Conservation (phyloP, 352 stramenopile species). For the Phytophthora chlamydospora region DNA sequence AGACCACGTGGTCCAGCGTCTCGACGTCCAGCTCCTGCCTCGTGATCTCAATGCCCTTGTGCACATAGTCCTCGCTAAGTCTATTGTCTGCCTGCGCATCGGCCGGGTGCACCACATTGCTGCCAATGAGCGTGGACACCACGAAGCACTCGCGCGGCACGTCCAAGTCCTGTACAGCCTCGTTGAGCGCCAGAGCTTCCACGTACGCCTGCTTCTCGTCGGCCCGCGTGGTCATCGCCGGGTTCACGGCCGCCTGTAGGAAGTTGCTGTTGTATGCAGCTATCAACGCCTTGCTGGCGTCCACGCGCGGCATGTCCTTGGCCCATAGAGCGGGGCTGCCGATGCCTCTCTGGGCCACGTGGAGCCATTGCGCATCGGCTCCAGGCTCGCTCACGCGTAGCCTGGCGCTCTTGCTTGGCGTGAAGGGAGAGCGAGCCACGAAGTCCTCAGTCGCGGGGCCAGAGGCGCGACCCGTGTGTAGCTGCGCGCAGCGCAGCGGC, state of each 20-base stretch:
- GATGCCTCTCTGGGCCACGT: constrained; percentile 47
- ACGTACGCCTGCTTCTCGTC: constrained; percentile 70
- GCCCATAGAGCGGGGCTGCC: constrained; percentile 71
- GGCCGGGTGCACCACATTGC: constrained; percentile 49
- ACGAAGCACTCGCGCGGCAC: constrained; percentile 71
- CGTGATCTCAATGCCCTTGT: constrained; percentile 55
- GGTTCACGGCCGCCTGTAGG: constrained; percentile 63
- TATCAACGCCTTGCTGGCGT: constrained; percentile 52
- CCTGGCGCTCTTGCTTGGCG: constrained; percentile 14
- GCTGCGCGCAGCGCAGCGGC: constrained; percentile 21
- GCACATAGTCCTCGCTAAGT: constrained; percentile 48
- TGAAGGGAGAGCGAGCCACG: constrained; percentile 33
- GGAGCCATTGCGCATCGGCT: constrained; percentile 24
- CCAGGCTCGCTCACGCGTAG: constrained; percentile 43
- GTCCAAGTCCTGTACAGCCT: constrained; percentile 62
- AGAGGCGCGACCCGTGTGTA: constrained; percentile 62
- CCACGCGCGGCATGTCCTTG: constrained; percentile 73
- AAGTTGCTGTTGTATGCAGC: constrained; percentile 64
- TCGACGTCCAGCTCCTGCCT: constrained; percentile 62
- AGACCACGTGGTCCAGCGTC: constrained; percentile 65
- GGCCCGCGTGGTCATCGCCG: constrained; percentile 26
- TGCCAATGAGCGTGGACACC: constrained; percentile 61
- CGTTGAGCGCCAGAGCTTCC: constrained; percentile 70
- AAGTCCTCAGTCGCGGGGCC: constrained; percentile 50
- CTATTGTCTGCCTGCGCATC: constrained; percentile 38